A percentile compares a stretch with the other conserved stretches of the same genome.
phyloP scores from a whole-genome alignment of 192 early-diverging fungal species.

The Backusella sp. region DNA sequence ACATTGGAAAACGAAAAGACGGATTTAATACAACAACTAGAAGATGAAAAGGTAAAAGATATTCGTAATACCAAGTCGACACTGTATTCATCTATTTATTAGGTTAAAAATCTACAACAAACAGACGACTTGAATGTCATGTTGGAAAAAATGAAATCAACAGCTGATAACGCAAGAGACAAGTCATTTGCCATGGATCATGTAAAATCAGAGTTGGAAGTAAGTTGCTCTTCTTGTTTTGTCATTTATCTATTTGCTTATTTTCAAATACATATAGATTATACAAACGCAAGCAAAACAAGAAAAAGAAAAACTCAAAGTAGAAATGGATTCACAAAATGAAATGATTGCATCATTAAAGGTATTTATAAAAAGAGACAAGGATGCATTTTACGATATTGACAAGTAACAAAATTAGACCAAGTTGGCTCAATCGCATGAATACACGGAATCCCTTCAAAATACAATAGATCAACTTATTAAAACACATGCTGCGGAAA shows the following conservation, averaged over 20 bases:
- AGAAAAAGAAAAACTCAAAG: background rate
- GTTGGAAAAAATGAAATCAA: constrained; percentile 33
- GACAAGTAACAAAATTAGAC: too few relatives aligned
- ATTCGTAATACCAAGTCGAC: background rate
- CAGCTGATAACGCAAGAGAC: constrained; percentile 30
- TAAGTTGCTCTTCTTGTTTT: background rate
- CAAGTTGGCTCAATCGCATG: constrained; percentile 7
- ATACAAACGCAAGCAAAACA: background rate
- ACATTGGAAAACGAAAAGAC: constrained; percentile 28
- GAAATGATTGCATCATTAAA: background rate
- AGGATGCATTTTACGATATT: too few relatives aligned
- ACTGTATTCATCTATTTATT: background rate
- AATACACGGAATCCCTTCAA: constrained; percentile 16
- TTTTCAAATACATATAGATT: background rate
- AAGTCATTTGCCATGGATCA: constrained; percentile 12
- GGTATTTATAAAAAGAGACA: background rate
- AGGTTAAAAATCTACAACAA: constrained; percentile 17
- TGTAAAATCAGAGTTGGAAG: constrained; percentile 14
- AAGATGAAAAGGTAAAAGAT: constrained; percentile 31
- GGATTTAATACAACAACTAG: constrained; percentile 16
- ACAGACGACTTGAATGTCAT: constrained; percentile 28
- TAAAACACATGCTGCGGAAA: constrained; percentile 14
- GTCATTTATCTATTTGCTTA: too few relatives aligned
- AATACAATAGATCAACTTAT: constrained; percentile 22
- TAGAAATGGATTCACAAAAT: background rate